phyloP scores from a whole-genome alignment of 202 grass and related monocot species.

The Zizania palustris region DNA sequence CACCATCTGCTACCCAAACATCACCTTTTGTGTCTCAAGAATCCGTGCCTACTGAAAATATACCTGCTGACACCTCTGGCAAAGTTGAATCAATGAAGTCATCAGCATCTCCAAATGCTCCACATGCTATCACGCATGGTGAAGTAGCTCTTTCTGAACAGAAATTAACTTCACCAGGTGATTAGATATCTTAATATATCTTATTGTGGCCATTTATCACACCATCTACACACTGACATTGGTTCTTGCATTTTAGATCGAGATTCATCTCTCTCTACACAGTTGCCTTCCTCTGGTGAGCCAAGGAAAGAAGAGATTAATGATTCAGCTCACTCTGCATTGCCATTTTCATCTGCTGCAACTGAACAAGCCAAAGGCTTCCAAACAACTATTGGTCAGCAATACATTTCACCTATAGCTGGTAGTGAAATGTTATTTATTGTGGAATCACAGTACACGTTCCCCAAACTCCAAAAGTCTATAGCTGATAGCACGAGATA shows the following conservation, averaged over 20 bases:
- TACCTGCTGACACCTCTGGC: not conserved
- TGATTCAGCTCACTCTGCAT: not conserved
- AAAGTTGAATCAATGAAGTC: slow-evolving; percentile 1
- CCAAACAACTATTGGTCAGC: slow-evolving; percentile 26
- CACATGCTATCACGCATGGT: not conserved
- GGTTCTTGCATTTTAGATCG: slow-evolving; percentile 32
- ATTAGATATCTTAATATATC: slow-evolving; percentile 7
- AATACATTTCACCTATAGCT: not conserved
- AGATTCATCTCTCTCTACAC: not conserved
- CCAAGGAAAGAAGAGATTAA: not conserved
- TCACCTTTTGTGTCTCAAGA: not conserved
- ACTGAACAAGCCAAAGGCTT: slow-evolving; percentile 14
- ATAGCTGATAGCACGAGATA: not conserved
- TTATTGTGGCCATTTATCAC: not conserved
- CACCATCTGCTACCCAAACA: not conserved
- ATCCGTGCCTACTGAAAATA: not conserved
- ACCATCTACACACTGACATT: not conserved
- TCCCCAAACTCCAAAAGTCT: not conserved
- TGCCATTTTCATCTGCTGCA: not conserved
- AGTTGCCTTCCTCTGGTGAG: slow-evolving; percentile 18
- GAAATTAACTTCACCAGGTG: slow-evolving; percentile 21
- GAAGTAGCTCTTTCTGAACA: not conserved
- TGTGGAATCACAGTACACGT: not conserved
- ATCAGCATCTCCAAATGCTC: slow-evolving; percentile 15
- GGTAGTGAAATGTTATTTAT: not conserved